phyloP scores from a whole-genome alignment of 495 filamentous ascomycete genomes.

The Endocarpon pusillum region DNA sequence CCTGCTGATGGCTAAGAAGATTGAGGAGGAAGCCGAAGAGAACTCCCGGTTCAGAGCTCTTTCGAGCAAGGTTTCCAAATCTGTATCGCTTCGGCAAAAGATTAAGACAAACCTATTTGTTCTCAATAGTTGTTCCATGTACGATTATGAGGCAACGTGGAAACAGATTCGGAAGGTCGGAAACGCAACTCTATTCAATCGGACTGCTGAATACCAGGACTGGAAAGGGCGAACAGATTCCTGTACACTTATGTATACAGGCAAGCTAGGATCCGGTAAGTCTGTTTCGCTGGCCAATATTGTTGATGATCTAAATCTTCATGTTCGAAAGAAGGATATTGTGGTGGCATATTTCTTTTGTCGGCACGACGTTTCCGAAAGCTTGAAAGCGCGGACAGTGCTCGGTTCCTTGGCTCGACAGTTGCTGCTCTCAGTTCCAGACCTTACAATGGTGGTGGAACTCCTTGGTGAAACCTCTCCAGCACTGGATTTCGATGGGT shows the following conservation, averaged over 20 bases:
- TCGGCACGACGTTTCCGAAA: constrained; percentile 20
- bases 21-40: constrained; percentile 18
- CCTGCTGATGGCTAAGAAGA: constrained; percentile 14
- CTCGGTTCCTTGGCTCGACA: constrained; percentile 24
- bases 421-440: constrained; percentile 10
- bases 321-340: constrained; percentile 5
- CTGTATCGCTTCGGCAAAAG: constrained; percentile 11
- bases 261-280: constrained; percentile 27
- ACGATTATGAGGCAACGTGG: constrained; percentile 24
- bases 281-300: constrained; percentile 26
- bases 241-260: constrained; percentile 19
- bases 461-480: too few relatives aligned
- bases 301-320: constrained; percentile 22
- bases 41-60: too few relatives aligned
- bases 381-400: constrained; percentile 20
- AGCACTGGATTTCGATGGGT: too few relatives aligned
- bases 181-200: constrained; percentile 16
- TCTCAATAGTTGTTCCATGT: constrained; percentile 23
- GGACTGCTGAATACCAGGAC: constrained; percentile 13
- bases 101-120: constrained; percentile 13
- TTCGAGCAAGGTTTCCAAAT: constrained; percentile 13
- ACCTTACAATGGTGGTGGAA: constrained; percentile 8
- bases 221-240: constrained; percentile 18
- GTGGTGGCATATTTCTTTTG: constrained; percentile 28
- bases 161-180: constrained; percentile 26